These are phyloP conservation scores for Talaromyces sp. DNA, from an alignment of 2,329 filamentous ascomycete species.

Conservation along the genomic window DNA sequence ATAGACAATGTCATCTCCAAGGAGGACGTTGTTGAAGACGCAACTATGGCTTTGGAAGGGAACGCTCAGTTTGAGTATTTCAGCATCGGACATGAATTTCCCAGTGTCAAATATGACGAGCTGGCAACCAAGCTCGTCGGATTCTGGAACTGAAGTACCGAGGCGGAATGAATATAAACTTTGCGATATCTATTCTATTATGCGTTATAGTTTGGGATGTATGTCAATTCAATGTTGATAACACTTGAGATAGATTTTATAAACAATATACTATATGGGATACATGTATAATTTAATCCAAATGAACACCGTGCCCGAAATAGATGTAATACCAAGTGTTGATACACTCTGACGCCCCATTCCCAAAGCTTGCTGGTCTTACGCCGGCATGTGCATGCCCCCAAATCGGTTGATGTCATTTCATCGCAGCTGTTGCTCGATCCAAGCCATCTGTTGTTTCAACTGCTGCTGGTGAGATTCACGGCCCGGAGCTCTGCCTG, in stretches of 20 bases:
- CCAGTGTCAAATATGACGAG: conserved; percentile 55
- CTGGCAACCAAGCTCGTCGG: conserved; percentile 51
- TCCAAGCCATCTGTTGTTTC: not conserved
- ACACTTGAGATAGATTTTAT: not conserved
- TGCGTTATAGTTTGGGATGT: not conserved
- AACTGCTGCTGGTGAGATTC: not conserved
- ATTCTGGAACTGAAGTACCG: conserved; percentile 28
- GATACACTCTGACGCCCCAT: not conserved
- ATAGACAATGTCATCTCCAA: conserved; percentile 63
- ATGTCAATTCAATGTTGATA: not conserved
- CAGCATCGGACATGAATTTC: conserved; percentile 65
- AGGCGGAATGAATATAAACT: not conserved
- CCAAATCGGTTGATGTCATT: not conserved
- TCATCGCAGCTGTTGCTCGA: not conserved
- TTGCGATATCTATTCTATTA: not conserved
- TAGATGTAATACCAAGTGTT: not conserved
- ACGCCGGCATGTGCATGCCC: not conserved
- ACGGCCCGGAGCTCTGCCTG: not conserved
- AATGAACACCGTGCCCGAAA: not conserved
- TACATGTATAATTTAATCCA: not conserved
- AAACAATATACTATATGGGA: not conserved
- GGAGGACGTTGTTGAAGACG: conserved; percentile 60
- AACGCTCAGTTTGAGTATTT: conserved; percentile 55
- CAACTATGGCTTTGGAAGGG: conserved; percentile 50
- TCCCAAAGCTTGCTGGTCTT: not conserved